Conservation (phyloP, 2,329 filamentous ascomycete genomes). For the Annulohypoxylon truncatum region DNA sequence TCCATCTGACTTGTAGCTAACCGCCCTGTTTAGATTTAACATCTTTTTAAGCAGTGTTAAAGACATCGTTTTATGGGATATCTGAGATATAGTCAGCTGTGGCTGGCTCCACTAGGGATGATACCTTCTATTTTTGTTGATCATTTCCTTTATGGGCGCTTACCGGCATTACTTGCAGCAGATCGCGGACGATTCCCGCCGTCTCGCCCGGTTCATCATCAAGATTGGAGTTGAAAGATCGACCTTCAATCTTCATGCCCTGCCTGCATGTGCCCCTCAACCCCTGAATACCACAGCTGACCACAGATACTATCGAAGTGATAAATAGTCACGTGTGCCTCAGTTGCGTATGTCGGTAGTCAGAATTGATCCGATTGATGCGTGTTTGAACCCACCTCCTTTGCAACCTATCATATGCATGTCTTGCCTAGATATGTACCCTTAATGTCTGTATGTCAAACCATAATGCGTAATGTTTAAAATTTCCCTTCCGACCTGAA, state of each 20-base stretch:
- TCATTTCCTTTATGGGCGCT: slow-evolving; percentile 25
- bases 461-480: not conserved
- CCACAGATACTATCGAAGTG: not conserved
- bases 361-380: slow-evolving; percentile 7
- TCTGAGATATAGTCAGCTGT: not conserved
- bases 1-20: not conserved
- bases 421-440: not conserved
- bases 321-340: not conserved
- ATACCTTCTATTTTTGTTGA: slow-evolving; percentile 25
- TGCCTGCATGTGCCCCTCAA: not conserved
- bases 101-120: slow-evolving; percentile 20
- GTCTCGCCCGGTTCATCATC: not conserved
- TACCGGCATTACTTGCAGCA: slow-evolving; percentile 22
- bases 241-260: slow-evolving; percentile 5
- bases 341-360: not conserved
- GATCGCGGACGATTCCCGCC: slow-evolving; percentile 20
- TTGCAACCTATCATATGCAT: slow-evolving; percentile 1
- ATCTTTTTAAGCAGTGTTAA: not conserved
- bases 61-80: not conserved
- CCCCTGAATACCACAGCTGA: not conserved
- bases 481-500: slow-evolving; percentile 7
- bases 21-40: not conserved
- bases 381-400: slow-evolving; percentile 11
- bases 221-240: slow-evolving; percentile 15
- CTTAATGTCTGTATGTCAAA: slow-evolving; percentile 1